A percentile compares a stretch with the other conserved stretches of the same genome.
Conservation (phyloP, 495 filamentous ascomycete genomes). For the Darksidea phi region DNA sequence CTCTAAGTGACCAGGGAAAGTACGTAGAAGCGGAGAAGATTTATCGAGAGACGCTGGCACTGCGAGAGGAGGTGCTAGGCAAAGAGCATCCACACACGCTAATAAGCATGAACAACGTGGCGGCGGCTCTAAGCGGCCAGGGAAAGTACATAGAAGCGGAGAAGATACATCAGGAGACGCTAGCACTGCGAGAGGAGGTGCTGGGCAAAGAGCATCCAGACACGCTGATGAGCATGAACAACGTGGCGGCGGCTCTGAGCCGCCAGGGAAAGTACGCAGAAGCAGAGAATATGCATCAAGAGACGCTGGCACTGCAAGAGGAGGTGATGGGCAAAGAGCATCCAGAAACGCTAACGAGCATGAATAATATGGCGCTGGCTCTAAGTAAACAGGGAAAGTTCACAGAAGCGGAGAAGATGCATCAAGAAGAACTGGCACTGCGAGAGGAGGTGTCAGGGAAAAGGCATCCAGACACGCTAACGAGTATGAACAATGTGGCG, state of each 20-base stretch:
- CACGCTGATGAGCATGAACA: background rate
- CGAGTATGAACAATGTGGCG: constrained; percentile 3
- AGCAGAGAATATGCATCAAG: too few relatives aligned
- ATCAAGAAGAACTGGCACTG: background rate
- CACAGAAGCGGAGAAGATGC: constrained; percentile 1
- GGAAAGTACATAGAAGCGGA: constrained; percentile 1
- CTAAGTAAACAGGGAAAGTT: background rate
- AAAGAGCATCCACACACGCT: too few relatives aligned
- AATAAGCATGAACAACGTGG: too few relatives aligned
- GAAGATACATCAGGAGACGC: background rate
- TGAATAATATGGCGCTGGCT: too few relatives aligned
- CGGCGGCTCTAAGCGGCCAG: background rate
- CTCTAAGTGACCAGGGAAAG: too few relatives aligned
- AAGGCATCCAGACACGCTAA: background rate
- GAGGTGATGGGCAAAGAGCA: too few relatives aligned
- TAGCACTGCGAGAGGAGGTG: background rate
- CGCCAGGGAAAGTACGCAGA: background rate
- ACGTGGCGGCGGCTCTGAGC: background rate
- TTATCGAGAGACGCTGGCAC: too few relatives aligned
- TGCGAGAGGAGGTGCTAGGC: too few relatives aligned
- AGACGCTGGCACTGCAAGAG: too few relatives aligned
- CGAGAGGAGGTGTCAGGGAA: constrained; percentile 3
- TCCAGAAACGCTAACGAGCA: too few relatives aligned
- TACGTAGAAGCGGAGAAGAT: background rate
- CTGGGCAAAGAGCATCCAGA: background rate